phyloP scores from a whole-genome alignment of 129 eudicot genomes.

The Rutidosis leptorrhynchoides region DNA sequence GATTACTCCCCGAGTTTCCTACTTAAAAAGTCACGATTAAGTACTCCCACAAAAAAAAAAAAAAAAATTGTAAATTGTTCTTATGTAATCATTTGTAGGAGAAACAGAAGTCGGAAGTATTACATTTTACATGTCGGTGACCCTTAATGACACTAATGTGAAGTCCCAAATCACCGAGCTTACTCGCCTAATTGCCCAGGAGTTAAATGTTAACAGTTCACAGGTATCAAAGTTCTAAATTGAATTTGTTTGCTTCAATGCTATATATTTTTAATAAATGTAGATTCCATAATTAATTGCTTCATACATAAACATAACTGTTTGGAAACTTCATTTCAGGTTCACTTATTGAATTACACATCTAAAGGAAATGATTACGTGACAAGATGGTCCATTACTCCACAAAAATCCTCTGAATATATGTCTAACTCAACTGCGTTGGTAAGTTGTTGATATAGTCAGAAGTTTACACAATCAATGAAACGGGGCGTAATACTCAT shows the following conservation, averaged over 20 bases:
- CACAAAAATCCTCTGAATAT: constrained; percentile 45
- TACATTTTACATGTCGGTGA: constrained; percentile 51
- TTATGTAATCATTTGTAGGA: constrained; percentile 44
- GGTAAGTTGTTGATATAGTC: constrained; percentile 35
- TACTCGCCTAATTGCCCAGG: constrained; percentile 54
- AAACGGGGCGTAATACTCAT: constrained; percentile 1
- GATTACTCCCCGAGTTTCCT: no score
- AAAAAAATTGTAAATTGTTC: no score
- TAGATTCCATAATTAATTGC: not conserved
- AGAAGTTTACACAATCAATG: not conserved
- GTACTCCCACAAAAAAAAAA: no score
- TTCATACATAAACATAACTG: constrained; percentile 7
- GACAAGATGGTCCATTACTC: constrained; percentile 65
- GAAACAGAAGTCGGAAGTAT: constrained; percentile 52
- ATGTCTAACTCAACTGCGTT: constrained; percentile 59
- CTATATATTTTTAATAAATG: not conserved
- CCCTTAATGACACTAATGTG: constrained; percentile 42
- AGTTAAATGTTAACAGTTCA: constrained; percentile 57
- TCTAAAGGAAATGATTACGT: constrained; percentile 57
- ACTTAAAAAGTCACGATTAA: no score
- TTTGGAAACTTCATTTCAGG: constrained; percentile 44
- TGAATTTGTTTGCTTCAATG: constrained; percentile 2
- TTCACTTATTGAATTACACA: constrained; percentile 50
- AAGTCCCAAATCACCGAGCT: constrained; percentile 64
- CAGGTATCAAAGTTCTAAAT: constrained; percentile 50